Conservation (phyloP, 2,329 filamentous ascomycete species). For the Fusarium sp. region DNA sequence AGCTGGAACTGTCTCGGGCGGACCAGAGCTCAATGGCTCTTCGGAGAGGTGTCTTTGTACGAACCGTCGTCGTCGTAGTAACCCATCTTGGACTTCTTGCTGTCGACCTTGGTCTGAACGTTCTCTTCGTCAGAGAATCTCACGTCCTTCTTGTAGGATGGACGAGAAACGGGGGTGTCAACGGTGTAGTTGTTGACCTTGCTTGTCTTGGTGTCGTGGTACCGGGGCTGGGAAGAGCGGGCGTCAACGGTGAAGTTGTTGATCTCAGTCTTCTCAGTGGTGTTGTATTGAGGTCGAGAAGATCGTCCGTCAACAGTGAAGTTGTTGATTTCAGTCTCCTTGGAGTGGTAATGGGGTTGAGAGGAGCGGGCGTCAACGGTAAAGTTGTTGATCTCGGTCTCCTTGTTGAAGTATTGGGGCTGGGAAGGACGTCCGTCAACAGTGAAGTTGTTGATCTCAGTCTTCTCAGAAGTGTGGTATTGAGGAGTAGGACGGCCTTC, state of each 20-base stretch:
- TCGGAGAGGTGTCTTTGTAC: conserved; percentile 34
- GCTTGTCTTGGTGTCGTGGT: conserved; percentile 35
- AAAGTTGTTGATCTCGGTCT: conserved; percentile 34
- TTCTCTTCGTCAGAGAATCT: conserved; percentile 71
- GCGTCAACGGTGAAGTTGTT: conserved; percentile 48
- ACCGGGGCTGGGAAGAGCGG: conserved; percentile 37
- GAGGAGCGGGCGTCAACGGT: conserved; percentile 34
- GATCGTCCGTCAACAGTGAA: conserved; percentile 40
- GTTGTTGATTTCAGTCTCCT: conserved; percentile 41
- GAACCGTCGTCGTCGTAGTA: conserved; percentile 73
- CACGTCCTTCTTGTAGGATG: conserved; percentile 65
- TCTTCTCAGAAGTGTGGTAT: conserved; percentile 40
- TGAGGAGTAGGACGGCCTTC: conserved; percentile 39
- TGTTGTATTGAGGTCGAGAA: conserved; percentile 33
- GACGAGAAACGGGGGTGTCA: conserved; percentile 54
- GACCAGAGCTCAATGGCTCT: neutral
- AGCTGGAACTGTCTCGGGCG: conserved; percentile 23
- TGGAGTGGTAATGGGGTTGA: conserved; percentile 18
- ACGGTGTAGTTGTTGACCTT: conserved; percentile 44
- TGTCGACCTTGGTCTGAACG: conserved; percentile 63
- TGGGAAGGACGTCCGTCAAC: conserved; percentile 42
- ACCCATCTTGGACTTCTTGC: conserved; percentile 67
- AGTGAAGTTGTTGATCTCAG: conserved; percentile 47
- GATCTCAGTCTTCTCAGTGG: conserved; percentile 42
- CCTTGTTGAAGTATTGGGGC: conserved; percentile 32